Evolutionary conservation across 306 rosid species (phyloP), one percentile per base, ranked within the genome.

Genomic region (Rubus parviflorus): DNA sequence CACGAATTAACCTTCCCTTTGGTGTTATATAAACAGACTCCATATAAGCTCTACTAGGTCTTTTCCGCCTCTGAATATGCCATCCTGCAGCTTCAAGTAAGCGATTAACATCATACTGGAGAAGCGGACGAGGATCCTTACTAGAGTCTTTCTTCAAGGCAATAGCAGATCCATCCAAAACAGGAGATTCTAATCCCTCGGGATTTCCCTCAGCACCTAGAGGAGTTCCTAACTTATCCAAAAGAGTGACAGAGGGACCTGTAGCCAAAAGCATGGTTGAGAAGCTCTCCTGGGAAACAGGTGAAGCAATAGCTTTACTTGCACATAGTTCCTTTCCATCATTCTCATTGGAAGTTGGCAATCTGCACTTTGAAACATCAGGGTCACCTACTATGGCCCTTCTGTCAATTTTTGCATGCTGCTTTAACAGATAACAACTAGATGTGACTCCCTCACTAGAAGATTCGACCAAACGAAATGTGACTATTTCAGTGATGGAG

Each of bases 211-310:
- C 88, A 19, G 83, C 83, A 67, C 61, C 83, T 62, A 79, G 73
- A 77, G 90, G 87, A 87, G 87, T 86, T 78, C 66, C 89, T 46
- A 76, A 86, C 75, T 80, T 81, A 85, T 85, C 88, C 40, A 65
- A 77, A 54, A 79, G 79, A 62, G 85, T 80, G 49, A 64, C 75
- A 73, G 86, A 77, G 23, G 92, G 87, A 82, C 83, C 84, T 40
- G 92, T 75, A 76, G 80, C 86, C 72, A 82, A 85, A 75, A 92
- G 88, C 88, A 86, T 86, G 81, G 89, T 88, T 54, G 89, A 92
- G 75, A 87, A 89, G 83, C 97, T 89, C 85, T 91, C 99, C 82
- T 88, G 97, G 79, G 97, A 91, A 86, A 84, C 91, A 74, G 98
- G 96, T 69, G 99, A 90, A 84, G 92, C 91, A 73, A 83, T 83